Base-by-base conservation (phyloP, 805 yeast species). In the Starmerella etchellsii region DNA sequence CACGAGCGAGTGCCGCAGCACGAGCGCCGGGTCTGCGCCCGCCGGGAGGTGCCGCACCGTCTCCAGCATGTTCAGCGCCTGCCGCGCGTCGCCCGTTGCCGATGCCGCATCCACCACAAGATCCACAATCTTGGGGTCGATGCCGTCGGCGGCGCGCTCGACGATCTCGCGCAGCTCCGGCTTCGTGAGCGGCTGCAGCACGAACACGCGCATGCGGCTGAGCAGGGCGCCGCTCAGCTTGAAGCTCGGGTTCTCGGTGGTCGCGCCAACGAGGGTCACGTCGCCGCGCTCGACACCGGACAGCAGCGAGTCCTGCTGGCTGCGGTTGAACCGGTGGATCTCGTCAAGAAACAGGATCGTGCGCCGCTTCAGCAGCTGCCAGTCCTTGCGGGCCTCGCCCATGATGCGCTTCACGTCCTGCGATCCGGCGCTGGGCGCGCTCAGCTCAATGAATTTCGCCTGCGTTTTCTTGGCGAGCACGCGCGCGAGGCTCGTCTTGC, bases 221-320 rank as follows among this genome's bases (percentile, higher is more conserved):
- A 84, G 57, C 26, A 91, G 63, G 0, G 97, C 96, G 40, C 79
- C 73, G 45, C 85, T 76, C 31, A 91, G 61, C 52, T 83, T 78
- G 52, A 80, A 78, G 36, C 81, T 75, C 3, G 96, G 95, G 56
- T 91, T 91, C 56, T 91, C 98, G 0, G 97, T 87, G 0, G 98
- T 91, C n/a, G 97, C 96, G 4, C 98, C 98, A 38, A 88, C 75
- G 32, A 91, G 67, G 1, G 76, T 74, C 33, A 87, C 74, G 39
- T 74, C 74, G 2, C 97, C 97, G 23, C 72, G 65, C 57, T 91
- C 99, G 1, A 88, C 78, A 46, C 74, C 76, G 0, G 94, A 91
- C 30, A 91, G 63, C 35, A 93, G 71, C 35, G 77, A 70, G 58
- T 91, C 97, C 58, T 91, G 98, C 54, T 91, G 98, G 0, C 76